Base-by-base conservation (phyloP, 2,329 filamentous ascomycete genomes). In the Proliferodiscus dingleyae region DNA sequence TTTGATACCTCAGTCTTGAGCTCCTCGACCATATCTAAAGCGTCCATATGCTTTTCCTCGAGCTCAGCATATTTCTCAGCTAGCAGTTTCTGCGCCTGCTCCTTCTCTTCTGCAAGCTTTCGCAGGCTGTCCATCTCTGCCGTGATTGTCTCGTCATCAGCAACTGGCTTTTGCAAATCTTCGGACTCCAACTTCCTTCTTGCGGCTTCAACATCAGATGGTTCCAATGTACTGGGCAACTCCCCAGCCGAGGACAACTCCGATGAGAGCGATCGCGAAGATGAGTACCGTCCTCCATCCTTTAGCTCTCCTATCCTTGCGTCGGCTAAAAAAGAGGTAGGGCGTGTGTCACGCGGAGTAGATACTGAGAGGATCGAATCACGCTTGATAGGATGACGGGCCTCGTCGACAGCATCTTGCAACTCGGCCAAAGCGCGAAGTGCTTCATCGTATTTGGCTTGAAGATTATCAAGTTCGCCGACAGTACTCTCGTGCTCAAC, bases 181-280 rank as follows among this genome's bases (percentile, higher is more conserved):
- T 42, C 50, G 43, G 53, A 55, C 43, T 61, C 59, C 9, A 44
- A 55, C 47, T 55, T 61, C 63, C 16, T 68, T 4, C 68, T 71
- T 18, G 69, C 66, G 4, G 70, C 75, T 54, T 82, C 81, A 48
- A 72, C 71, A 62, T 83, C 78, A 55, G 79, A 81, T 40, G 76
- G 74, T 56, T 83, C 81, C 52, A 73, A 73, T 53, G 80, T 83
- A 59, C 74, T 74, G 58, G 80, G 80, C 63, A 85, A 87, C 61
- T 86, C 86, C 77, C 85, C 80, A 73, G 80, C 88, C 66, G 85
- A 95, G 61, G 88, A 95, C 65, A 95, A 78, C 71, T 97, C 93
- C 70, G 89, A 93, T 56, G 89, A 96, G 58, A 96, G 84, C 62
- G 89, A 95, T 66, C 85, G 89, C 71, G 89, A 90, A 61, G 87